Conservation (phyloP, 768 basidiomycete genomes). For the Leccinum subtestaceum region DNA sequence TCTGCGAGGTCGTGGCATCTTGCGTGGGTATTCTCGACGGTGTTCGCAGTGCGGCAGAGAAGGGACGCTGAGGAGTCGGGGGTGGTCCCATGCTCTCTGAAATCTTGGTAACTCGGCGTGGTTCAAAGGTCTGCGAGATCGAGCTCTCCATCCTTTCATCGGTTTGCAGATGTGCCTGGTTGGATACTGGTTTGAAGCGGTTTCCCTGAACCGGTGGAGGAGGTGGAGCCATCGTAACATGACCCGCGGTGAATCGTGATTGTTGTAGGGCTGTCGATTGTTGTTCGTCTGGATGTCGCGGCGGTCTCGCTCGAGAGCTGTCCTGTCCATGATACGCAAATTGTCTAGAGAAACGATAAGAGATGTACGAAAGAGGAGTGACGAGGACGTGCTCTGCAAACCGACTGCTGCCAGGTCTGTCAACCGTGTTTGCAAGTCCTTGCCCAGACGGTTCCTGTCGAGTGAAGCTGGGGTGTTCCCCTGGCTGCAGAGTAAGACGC, state of each 20-base stretch:
- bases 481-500: constrained; percentile 64
- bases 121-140: constrained; percentile 8
- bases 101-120: constrained; percentile 25
- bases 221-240: constrained; percentile 32
- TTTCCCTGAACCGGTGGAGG: constrained; percentile 23
- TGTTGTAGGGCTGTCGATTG: constrained; percentile 37
- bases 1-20: constrained; percentile 15
- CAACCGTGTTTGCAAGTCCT: constrained; percentile 13
- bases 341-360: constrained; percentile 45
- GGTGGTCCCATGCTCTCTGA: constrained; percentile 49
- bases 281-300: constrained; percentile 43
- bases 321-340: constrained; percentile 61
- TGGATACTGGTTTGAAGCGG: constrained; percentile 25
- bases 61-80: constrained; percentile 43
- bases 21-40: constrained; percentile 25
- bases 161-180: constrained; percentile 10
- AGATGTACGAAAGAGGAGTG: constrained; percentile 6
- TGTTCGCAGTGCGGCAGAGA: constrained; percentile 24
- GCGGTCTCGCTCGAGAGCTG: constrained; percentile 39
- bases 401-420: constrained; percentile 49
- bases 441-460: constrained; percentile 25
- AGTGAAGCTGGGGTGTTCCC: constrained; percentile 43
- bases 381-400: constrained; percentile 44
- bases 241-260: constrained; percentile 32
- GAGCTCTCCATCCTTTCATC: constrained; percentile 13